A percentile compares a stretch with the other conserved stretches of the same genome.
phyloP scores from a whole-genome alignment of 371 early-diverging fungal genomes.

The Synchytrium microbalum region DNA sequence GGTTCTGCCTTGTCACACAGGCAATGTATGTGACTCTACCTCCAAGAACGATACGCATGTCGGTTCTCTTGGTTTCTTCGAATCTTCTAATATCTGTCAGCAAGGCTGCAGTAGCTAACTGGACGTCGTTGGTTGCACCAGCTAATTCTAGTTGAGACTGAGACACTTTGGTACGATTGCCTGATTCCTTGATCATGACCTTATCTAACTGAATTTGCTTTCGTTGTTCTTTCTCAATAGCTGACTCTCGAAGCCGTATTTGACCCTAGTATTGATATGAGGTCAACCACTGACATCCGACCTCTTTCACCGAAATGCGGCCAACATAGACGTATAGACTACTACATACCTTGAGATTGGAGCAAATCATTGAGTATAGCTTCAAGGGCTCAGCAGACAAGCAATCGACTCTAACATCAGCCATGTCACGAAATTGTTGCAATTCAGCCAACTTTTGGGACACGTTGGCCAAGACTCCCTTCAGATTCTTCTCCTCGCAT shows the following conservation, averaged over 20 bases:
- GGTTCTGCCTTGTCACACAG: too few species aligned
- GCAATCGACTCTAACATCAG: slow-evolving; percentile 1
- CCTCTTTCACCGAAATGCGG: slow-evolving; percentile 3
- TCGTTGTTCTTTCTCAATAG: slow-evolving; percentile 21
- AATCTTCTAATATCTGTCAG: slow-evolving; percentile 8
- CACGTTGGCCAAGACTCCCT: slow-evolving; percentile 5
- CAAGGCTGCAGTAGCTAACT: slow-evolving; percentile 7
- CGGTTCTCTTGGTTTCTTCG: background rate
- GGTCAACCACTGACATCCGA: slow-evolving; percentile 6
- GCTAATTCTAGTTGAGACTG: background rate
- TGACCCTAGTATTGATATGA: slow-evolving; percentile 11
- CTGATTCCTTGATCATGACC: slow-evolving; percentile 18
- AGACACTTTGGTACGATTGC: slow-evolving; percentile 16
- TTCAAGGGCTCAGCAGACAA: slow-evolving; percentile 12
- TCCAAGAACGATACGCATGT: background rate
- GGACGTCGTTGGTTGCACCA: background rate
- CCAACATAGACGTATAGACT: background rate
- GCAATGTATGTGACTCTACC: background rate
- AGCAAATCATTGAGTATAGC: slow-evolving; percentile 13
- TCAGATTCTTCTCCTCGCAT: slow-evolving; percentile 11
- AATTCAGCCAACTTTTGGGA: slow-evolving; percentile 17
- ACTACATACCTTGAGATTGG: slow-evolving; percentile 15
- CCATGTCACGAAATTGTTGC: slow-evolving; percentile 5
- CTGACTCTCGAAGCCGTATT: slow-evolving; percentile 12
- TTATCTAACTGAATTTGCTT: slow-evolving; percentile 23